Conservation (phyloP, 805 yeast species). For the Candida incommunis region DNA sequence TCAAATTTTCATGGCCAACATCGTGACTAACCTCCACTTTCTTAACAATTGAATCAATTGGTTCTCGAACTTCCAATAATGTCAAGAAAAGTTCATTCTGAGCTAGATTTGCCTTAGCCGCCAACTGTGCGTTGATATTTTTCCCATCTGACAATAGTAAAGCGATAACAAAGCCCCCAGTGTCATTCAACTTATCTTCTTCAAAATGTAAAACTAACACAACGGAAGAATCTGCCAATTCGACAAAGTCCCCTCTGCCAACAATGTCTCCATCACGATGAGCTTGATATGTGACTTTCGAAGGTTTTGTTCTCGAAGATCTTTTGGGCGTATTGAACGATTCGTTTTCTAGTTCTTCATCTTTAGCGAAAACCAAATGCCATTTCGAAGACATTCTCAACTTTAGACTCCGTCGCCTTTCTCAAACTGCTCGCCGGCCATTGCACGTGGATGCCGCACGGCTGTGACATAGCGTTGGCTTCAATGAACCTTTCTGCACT, state of each 20-base stretch:
- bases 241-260: neutral
- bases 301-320: neutral
- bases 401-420: too few species aligned
- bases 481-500: too few species aligned
- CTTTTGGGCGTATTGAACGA: neutral
- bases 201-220: neutral
- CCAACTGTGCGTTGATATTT: neutral
- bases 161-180: neutral
- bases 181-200: neutral
- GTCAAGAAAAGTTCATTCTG: neutral
- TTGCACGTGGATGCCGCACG: too few species aligned
- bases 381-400: too few species aligned
- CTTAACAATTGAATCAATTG: too few species aligned
- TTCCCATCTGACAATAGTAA: neutral
- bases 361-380: too few species aligned
- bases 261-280: neutral
- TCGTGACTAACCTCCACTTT: too few species aligned
- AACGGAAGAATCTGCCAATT: neutral
- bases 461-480: too few species aligned
- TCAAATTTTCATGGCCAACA: too few species aligned
- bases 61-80: too few species aligned
- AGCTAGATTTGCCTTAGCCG: neutral
- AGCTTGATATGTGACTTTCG: neutral
- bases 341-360: too few species aligned
- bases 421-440: too few species aligned